Percentiles rank a stretch among this genome's conserved stretches.
These are phyloP conservation scores for Epichloe sylvatica DNA, from an alignment of 2,329 filamentous ascomycete genomes.

Conservation along the genomic window DNA sequence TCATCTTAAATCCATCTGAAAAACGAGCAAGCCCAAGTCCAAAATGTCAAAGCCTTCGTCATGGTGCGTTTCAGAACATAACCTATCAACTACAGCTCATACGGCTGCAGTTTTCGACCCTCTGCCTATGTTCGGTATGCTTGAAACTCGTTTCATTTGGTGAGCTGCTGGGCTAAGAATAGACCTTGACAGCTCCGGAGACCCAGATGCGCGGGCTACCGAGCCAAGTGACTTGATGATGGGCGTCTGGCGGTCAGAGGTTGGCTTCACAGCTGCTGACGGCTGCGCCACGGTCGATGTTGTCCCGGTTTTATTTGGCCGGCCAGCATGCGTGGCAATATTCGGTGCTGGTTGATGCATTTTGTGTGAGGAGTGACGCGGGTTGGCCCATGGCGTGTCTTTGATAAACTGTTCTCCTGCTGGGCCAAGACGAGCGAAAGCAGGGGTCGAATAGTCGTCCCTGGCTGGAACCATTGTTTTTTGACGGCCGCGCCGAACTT, in stretches of 20 bases:
- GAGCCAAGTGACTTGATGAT: conserved; percentile 16
- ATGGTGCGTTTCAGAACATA: background rate
- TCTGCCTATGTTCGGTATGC: conserved; percentile 18
- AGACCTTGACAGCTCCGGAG: conserved; percentile 30
- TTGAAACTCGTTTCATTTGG: conserved; percentile 20
- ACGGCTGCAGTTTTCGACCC: conserved; percentile 22
- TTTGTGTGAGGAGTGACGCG: conserved; percentile 61
- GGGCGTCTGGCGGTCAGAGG: conserved; percentile 11
- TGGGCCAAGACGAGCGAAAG: conserved; percentile 40
- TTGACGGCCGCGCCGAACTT: conserved; percentile 20
- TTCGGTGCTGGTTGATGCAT: conserved; percentile 25
- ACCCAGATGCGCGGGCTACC: conserved; percentile 21
- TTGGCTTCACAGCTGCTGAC: conserved; percentile 12
- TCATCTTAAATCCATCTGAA: conserved; percentile 20
- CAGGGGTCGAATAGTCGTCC: conserved; percentile 35
- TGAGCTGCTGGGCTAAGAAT: conserved; percentile 19
- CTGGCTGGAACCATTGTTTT: conserved; percentile 27
- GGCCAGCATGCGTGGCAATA: conserved; percentile 6
- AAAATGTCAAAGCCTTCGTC: background rate
- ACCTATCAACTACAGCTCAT: conserved; percentile 11
- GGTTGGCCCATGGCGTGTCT: conserved; percentile 85
- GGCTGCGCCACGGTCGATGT: conserved; percentile 2
- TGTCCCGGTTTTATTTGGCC: background rate
- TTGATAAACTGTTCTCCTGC: conserved; percentile 80
- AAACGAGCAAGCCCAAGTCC: background rate